phyloP scores from a whole-genome alignment of 2,329 filamentous ascomycete genomes.

The Gaeumannomyces sp. region DNA sequence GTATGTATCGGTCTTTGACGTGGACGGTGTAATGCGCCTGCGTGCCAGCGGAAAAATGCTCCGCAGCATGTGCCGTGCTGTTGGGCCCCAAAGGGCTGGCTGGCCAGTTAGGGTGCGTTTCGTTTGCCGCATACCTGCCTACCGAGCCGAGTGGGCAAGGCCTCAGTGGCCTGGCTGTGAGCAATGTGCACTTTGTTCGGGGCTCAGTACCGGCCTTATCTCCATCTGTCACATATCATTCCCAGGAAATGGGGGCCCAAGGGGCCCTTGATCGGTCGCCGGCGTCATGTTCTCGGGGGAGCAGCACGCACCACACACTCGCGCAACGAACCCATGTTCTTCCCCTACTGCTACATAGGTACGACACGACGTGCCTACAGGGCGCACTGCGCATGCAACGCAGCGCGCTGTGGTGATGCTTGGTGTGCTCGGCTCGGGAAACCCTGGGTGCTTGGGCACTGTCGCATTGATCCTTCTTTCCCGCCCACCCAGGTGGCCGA shows the following conservation, averaged over 20 bases:
- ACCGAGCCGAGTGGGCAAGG: too few species aligned
- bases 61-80: too few species aligned
- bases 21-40: background rate
- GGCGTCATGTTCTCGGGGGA: background rate
- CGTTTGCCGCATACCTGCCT: too few species aligned
- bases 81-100: background rate
- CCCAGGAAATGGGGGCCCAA: background rate
- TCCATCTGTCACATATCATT: background rate
- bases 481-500: background rate
- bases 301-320: background rate
- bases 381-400: background rate
- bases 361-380: too few species aligned
- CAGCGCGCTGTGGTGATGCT: background rate
- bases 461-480: background rate
- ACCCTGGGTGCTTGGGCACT: background rate
- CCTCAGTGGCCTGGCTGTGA: too few species aligned
- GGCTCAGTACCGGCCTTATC: background rate
- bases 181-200: too few species aligned
- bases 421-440: background rate
- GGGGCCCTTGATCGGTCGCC: background rate
- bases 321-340: too few species aligned
- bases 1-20: too few species aligned
- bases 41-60: background rate
- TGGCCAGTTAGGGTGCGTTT: background rate
- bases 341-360: too few species aligned